These are phyloP conservation scores for Podila verticillata DNA, from an alignment of 192 early-diverging fungal species.

Conservation along the genomic window DNA sequence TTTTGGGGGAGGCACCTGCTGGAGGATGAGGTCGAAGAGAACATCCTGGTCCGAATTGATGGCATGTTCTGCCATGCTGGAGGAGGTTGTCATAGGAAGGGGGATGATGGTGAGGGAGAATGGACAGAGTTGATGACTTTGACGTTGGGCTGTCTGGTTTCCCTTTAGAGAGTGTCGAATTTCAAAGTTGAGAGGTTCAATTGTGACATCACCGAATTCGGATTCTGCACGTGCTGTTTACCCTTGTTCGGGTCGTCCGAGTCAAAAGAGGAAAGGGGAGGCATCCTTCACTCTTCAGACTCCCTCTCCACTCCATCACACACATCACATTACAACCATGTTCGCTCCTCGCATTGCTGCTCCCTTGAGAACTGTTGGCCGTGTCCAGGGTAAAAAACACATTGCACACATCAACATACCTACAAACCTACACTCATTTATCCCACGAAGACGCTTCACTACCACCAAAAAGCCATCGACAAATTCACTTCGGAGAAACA, in stretches of 20 bases:
- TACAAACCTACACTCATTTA: neutral
- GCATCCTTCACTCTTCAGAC: neutral
- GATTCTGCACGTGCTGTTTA: no score
- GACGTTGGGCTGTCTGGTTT: no score
- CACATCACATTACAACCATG: constrained; percentile 13
- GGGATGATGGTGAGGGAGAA: neutral
- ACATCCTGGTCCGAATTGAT: constrained; percentile 22
- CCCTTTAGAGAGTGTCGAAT: no score
- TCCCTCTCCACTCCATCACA: constrained; percentile 1
- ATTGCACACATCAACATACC: neutral
- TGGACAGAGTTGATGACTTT: no score
- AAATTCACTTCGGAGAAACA: neutral
- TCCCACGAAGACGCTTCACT: no score
- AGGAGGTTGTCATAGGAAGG: neutral
- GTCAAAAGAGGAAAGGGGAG: no score
- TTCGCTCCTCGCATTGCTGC: constrained; percentile 44
- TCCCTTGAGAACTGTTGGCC: constrained; percentile 33
- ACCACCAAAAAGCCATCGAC: neutral
- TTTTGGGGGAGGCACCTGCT: constrained; percentile 38
- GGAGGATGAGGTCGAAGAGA: constrained; percentile 20
- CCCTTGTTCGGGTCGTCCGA: no score
- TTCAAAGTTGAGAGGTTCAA: no score
- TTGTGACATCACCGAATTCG: no score
- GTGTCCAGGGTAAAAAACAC: constrained; percentile 36
- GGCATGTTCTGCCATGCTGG: constrained; percentile 1